Percentiles rank a stretch among this genome's conserved stretches.
Conservation (phyloP, 805 yeast genomes). For the Metschnikowia proteae region DNA sequence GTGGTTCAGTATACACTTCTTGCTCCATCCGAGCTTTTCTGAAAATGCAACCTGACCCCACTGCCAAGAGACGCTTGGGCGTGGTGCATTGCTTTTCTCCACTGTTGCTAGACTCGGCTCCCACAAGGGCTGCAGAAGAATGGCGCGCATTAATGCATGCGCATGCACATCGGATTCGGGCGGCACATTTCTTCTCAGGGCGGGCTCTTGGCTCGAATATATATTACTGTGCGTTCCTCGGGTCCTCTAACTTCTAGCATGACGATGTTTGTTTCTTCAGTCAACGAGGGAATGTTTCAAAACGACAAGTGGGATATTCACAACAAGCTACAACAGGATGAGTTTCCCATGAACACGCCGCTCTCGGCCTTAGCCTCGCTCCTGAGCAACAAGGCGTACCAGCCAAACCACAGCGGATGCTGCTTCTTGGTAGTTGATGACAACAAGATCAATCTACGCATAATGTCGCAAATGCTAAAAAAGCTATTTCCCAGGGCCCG, state of each 20-base stretch:
- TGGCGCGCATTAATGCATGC: conserved; percentile 1
- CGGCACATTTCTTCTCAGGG: conserved; percentile 1
- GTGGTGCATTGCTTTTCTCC: neutral
- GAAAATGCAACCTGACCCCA: neutral
- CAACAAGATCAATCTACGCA: conserved; percentile 38
- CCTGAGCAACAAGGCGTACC: neutral
- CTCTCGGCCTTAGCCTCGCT: conserved; percentile 1
- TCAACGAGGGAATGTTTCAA: neutral
- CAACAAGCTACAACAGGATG: neutral
- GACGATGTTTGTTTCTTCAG: neutral
- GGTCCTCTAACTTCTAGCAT: neutral
- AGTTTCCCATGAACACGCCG: conserved; percentile 1
- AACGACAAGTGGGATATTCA: conserved; percentile 3
- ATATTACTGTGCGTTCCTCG: neutral
- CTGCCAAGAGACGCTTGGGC: neutral
- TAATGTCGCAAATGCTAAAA: conserved; percentile 28
- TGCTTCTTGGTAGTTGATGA: conserved; percentile 38
- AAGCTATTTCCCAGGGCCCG: conserved; percentile 33
- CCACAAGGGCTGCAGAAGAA: conserved; percentile 1
- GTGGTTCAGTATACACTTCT: too few relatives aligned
- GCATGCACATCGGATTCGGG: neutral
- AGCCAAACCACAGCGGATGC: conserved; percentile 15
- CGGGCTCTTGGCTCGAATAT: neutral
- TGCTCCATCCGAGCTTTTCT: too few relatives aligned
- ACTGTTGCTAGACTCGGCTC: conserved; percentile 1